A percentile compares a stretch with the other conserved stretches of the same genome.
Evolutionary conservation across 2,329 filamentous ascomycete genomes (phyloP).

Genomic region (Aspergillus glaucus): DNA sequence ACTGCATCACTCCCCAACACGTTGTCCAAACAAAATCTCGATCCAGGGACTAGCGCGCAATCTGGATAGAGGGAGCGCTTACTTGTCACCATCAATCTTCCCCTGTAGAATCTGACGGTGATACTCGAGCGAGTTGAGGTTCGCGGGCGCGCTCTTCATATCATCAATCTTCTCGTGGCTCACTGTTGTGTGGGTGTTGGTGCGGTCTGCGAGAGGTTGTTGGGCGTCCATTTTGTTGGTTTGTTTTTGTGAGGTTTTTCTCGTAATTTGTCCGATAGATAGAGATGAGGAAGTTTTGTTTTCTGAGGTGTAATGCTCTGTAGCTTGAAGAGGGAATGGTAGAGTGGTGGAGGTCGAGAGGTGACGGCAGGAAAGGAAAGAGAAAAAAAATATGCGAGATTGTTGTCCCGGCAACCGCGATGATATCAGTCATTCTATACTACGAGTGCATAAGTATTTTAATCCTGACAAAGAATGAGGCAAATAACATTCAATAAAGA

Average conservation of each 20-base stretch:
- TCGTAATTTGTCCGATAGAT: not conserved
- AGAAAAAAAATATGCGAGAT: constrained; percentile 26
- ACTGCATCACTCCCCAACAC: not conserved
- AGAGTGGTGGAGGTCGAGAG: not conserved
- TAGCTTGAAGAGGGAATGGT: not conserved
- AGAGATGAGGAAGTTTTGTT: constrained; percentile 4
- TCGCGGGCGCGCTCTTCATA: constrained; percentile 25
- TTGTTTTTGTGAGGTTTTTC: not conserved
- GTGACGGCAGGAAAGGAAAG: constrained; percentile 5
- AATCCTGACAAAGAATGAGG: not conserved
- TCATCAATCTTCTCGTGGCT: constrained; percentile 22
- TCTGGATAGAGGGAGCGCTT: constrained; percentile 10
- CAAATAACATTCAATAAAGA: too few relatives aligned
- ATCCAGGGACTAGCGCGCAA: not conserved
- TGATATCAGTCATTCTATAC: not conserved
- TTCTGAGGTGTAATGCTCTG: not conserved
- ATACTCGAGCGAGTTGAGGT: constrained; percentile 36
- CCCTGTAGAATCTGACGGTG: constrained; percentile 39
- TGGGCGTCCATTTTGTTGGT: constrained; percentile 26
- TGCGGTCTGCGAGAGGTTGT: constrained; percentile 35
- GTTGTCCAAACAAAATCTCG: not conserved
- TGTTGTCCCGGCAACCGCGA: constrained; percentile 35
- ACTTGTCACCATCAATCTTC: constrained; percentile 37
- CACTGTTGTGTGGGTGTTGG: constrained; percentile 34
- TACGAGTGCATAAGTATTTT: not conserved